phyloP scores from a whole-genome alignment of 345 rosid species.

The Luvunga scandens region DNA sequence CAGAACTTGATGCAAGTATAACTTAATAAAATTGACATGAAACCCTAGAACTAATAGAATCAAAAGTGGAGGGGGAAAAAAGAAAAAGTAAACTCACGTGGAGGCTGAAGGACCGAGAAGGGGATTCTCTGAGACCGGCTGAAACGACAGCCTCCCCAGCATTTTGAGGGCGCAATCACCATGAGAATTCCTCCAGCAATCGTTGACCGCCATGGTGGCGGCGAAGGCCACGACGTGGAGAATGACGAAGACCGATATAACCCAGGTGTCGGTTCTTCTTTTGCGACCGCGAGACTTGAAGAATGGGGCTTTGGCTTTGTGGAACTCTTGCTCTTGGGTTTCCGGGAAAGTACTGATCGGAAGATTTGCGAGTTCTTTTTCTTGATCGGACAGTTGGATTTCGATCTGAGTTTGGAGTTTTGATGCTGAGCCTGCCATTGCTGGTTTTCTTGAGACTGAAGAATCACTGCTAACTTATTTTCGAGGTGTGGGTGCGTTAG shows the following conservation, averaged over 20 bases:
- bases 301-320: conserved; percentile 50
- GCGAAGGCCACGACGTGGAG: conserved; percentile 63
- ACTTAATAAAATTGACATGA: not conserved
- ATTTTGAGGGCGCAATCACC: conserved; percentile 48
- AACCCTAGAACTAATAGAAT: not conserved
- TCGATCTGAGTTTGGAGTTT: conserved; percentile 24
- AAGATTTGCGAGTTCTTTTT: conserved; percentile 3
- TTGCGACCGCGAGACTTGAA: conserved; percentile 59
- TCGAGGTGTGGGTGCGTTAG: not conserved
- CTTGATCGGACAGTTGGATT: conserved; percentile 22
- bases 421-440: conserved; percentile 27
- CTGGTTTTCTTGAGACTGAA: not conserved
- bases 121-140: conserved; percentile 82
- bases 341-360: conserved; percentile 20
- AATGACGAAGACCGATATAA: conserved; percentile 69
- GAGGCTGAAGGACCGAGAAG: conserved; percentile 88
- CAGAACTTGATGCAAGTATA: not conserved
- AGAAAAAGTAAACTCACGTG: conserved; percentile 39
- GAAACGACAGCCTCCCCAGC: conserved; percentile 60
- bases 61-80: not conserved
- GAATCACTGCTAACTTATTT: not conserved
- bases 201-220: conserved; percentile 62
- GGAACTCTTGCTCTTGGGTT: conserved; percentile 16
- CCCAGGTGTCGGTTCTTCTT: conserved; percentile 70
- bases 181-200: conserved; percentile 50